A percentile compares a stretch with the other conserved stretches of the same genome.
These are phyloP conservation scores for Fusarium graminum DNA, from an alignment of 2,329 filamentous ascomycete genomes.

Conservation along the genomic window DNA sequence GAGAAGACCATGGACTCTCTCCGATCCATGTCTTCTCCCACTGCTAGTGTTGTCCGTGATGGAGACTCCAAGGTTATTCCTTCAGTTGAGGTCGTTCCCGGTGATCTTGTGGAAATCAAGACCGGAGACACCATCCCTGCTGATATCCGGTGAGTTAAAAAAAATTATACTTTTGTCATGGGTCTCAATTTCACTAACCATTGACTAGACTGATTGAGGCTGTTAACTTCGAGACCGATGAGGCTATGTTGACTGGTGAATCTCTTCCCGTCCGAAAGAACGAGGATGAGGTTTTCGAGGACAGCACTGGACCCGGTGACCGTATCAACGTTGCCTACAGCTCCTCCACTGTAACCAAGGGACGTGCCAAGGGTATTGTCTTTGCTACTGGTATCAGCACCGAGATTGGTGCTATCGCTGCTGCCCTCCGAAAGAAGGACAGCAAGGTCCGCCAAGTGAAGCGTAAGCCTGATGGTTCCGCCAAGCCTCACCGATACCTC, in stretches of 20 bases:
- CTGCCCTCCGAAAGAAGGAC: conserved; percentile 62
- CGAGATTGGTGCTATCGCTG: conserved; percentile 72
- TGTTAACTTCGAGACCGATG: conserved; percentile 77
- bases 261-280: conserved; percentile 71
- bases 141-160: conserved; percentile 67
- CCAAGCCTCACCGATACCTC: conserved; percentile 65
- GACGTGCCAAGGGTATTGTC: conserved; percentile 71
- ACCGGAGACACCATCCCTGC: conserved; percentile 72
- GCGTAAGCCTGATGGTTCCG: conserved; percentile 64
- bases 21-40: conserved; percentile 59
- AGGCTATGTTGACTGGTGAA: conserved; percentile 73
- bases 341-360: conserved; percentile 72
- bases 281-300: conserved; percentile 57
- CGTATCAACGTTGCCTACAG: conserved; percentile 73
- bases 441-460: conserved; percentile 65
- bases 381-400: conserved; percentile 73
- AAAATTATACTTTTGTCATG: conserved; percentile 42
- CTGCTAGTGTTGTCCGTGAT: conserved; percentile 59
- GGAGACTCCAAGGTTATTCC: conserved; percentile 56
- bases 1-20: conserved; percentile 65
- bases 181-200: conserved; percentile 60
- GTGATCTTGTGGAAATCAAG: conserved; percentile 67
- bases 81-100: conserved; percentile 65
- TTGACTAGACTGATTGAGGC: conserved; percentile 62
- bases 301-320: conserved; percentile 63